Evolutionary conservation across 2,329 filamentous ascomycete species (phyloP).

Genomic region (Microcyclospora pomicola): DNA sequence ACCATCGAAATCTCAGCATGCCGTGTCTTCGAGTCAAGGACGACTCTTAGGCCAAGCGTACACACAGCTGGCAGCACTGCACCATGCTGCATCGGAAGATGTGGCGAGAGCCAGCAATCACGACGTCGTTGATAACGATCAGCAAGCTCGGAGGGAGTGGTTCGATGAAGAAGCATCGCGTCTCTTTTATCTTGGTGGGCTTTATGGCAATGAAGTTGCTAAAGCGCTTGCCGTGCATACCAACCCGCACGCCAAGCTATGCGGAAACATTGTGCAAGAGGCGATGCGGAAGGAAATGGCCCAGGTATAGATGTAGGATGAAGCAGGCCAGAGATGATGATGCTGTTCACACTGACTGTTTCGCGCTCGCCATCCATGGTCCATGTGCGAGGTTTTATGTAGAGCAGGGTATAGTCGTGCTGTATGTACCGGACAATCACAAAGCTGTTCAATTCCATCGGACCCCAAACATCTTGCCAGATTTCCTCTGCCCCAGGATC

Average conservation of each 20-base stretch:
- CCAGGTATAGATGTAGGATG: constrained; percentile 5
- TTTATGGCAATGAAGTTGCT: constrained; percentile 43
- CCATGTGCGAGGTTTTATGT: too few relatives aligned
- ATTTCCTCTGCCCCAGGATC: constrained; percentile 24
- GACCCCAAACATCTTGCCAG: constrained; percentile 45
- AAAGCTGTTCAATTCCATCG: constrained; percentile 35
- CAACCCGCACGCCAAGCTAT: constrained; percentile 50
- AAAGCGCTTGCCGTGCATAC: constrained; percentile 45
- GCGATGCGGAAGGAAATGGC: constrained; percentile 42
- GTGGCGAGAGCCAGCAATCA: constrained; percentile 4
- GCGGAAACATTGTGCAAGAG: constrained; percentile 47
- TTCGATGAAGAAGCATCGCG: constrained; percentile 43
- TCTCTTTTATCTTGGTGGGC: constrained; percentile 40
- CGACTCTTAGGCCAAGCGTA: constrained; percentile 55
- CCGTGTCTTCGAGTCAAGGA: constrained; percentile 50
- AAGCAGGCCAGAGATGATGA: too few relatives aligned
- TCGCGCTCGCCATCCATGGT: too few relatives aligned
- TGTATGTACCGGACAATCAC: background rate
- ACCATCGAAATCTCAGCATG: constrained; percentile 35
- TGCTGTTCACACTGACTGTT: too few relatives aligned
- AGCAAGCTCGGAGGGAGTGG: background rate
- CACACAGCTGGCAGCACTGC: constrained; percentile 42
- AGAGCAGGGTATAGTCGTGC: too few relatives aligned
- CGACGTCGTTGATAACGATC: constrained; percentile 12
- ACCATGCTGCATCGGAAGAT: constrained; percentile 13